Evolutionary conservation across 176 grass and related monocot genomes (phyloP).

Genomic region (Zoysia pacifica): DNA sequence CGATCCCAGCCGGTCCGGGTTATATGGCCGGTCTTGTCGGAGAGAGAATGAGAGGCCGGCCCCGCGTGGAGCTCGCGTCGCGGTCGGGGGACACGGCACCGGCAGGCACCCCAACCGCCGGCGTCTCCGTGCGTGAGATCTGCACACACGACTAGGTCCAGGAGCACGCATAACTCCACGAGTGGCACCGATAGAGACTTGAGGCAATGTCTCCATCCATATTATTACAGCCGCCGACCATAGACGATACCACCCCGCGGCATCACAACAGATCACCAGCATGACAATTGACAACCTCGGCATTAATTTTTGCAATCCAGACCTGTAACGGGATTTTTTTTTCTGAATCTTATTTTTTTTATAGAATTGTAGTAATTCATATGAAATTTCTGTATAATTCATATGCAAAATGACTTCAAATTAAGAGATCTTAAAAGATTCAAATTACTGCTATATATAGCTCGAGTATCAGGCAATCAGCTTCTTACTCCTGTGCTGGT

Average conservation of each 20-base stretch:
- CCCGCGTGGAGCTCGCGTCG: background rate
- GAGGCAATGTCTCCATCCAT: background rate
- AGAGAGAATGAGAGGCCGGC: background rate
- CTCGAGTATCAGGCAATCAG: too few relatives aligned
- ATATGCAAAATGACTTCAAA: too few relatives aligned
- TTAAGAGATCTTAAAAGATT: too few relatives aligned
- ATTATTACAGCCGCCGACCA: conserved; percentile 10
- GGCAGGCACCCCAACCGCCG: background rate
- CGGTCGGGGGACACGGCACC: background rate
- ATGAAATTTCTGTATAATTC: too few relatives aligned
- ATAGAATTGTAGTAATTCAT: too few relatives aligned
- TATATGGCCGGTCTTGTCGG: background rate
- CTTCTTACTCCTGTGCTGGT: too few relatives aligned
- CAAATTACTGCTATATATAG: too few relatives aligned
- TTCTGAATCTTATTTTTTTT: too few relatives aligned
- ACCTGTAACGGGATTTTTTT: background rate
- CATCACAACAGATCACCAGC: background rate
- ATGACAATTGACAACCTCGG: background rate
- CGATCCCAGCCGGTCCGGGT: too few relatives aligned
- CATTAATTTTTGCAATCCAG: background rate
- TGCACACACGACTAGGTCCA: background rate
- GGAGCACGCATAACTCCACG: background rate
- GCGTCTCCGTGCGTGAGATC: background rate
- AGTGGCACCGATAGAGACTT: background rate
- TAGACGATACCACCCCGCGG: background rate